Evolutionary conservation across 176 grass and related monocot genomes (phyloP), one percentile per base, ranked within the genome.

Genomic region (Carex scoparia): DNA sequence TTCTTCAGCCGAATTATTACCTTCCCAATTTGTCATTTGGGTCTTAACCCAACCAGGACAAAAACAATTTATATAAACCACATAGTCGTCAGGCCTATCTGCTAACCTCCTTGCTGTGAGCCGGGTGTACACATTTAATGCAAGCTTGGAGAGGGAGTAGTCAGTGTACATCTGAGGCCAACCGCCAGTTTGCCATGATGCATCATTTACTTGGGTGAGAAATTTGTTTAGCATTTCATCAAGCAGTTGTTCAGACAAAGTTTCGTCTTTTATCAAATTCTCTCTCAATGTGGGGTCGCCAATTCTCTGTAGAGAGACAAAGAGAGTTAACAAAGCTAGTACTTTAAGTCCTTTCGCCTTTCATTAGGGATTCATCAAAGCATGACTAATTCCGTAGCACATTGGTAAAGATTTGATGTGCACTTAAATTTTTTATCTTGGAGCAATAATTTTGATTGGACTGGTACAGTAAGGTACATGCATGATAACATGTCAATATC

Each of bases 1-100:
- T 90, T 89, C 93, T 80, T 94, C 96, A 0, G 91, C 85, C 38
- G 89, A 90, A 83, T 87, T 83, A 65, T 95, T 99, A 79, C 96
- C 96, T 92, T 88, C 96, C 96, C 93, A 99, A 38, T 73, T 69
- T 90, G 96, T 99, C 93, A 99, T 99, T 74, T 87, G 89, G 44
- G 96, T 99, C 74, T 88, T 99, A 44, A 99, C 96, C 91, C 91
- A 99, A 5, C 96, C 96, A n/a, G 91, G 96, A 49, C 93, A 99
- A 73, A 95, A 95, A 74, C 96, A 95, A 54, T 99, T 99, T 15
- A 94, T 84, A 88, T 87, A 94, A 51, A 99, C 93, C 76, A 91
- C 95, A 65, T 91, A 56, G 48, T 81, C 77, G 68, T 92, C 90
- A 28, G 84, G 68, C 16, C 81, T 89, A 70, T 87, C 85, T 0